Conservation (phyloP, 2,329 filamentous ascomycete species). For the Fusarium burgessii region DNA sequence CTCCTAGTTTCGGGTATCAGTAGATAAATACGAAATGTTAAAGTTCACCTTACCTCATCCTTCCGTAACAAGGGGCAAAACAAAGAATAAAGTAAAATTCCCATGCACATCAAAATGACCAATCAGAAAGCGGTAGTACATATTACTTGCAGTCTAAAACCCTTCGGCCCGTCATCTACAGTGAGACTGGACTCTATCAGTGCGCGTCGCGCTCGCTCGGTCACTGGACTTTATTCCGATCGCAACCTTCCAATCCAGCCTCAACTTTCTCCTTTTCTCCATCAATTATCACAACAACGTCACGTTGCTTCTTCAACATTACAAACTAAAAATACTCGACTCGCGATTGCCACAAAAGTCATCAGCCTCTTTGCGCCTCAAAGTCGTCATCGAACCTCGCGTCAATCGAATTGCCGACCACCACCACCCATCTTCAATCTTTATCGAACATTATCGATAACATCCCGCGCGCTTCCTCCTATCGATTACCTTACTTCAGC, state of each 20-base stretch:
- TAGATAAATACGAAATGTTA: conserved; percentile 4
- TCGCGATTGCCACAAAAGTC: neutral
- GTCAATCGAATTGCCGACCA: conserved; percentile 13
- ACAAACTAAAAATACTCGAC: neutral
- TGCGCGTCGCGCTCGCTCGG: conserved; percentile 31
- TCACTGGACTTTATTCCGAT: conserved; percentile 20
- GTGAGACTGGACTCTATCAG: conserved; percentile 9
- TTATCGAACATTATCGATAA: conserved; percentile 14
- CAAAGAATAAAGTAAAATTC: neutral
- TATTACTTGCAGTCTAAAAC: conserved; percentile 34
- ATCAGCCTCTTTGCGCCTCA: neutral
- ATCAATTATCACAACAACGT: conserved; percentile 6
- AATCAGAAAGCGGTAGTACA: conserved; percentile 18
- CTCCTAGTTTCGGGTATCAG: neutral
- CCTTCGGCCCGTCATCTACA: conserved; percentile 21
- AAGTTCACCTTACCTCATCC: conserved; percentile 1
- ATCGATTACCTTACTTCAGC: neutral
- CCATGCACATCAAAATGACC: conserved; percentile 7
- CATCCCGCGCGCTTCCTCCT: conserved; percentile 8
- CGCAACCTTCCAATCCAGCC: conserved; percentile 11
- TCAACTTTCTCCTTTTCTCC: conserved; percentile 5
- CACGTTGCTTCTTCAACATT: neutral
- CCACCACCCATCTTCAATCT: neutral
- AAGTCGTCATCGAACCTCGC: neutral
- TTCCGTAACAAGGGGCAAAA: conserved; percentile 19